phyloP scores from a whole-genome alignment of 2,329 filamentous ascomycete species.

The Penicillium italicum region DNA sequence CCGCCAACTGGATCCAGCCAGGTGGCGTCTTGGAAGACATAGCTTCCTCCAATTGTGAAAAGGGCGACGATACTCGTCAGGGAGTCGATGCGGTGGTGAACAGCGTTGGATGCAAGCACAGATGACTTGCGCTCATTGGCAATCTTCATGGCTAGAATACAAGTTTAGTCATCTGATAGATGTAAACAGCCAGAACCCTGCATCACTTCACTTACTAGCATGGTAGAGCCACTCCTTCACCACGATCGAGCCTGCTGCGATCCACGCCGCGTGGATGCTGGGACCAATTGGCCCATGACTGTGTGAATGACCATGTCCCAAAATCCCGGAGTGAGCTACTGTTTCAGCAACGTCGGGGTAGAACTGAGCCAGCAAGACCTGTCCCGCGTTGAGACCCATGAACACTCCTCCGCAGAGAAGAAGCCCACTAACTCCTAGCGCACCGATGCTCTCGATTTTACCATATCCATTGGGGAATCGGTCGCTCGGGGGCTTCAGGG shows the following conservation, averaged over 20 bases:
- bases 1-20: constrained; percentile 96
- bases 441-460: constrained; percentile 95
- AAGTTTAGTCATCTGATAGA: constrained; percentile 6
- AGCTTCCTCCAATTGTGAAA: constrained; percentile 81
- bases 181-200: neutral
- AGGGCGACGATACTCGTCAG: constrained; percentile 92
- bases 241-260: constrained; percentile 82
- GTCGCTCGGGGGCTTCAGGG: constrained; percentile 75
- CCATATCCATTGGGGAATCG: constrained; percentile 89
- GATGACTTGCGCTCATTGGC: constrained; percentile 91
- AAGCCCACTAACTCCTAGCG: constrained; percentile 87
- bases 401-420: constrained; percentile 83
- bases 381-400: constrained; percentile 77
- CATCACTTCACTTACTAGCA: constrained; percentile 67
- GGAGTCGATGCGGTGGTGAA: constrained; percentile 95
- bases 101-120: constrained; percentile 89
- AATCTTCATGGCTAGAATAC: constrained; percentile 76
- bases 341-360: constrained; percentile 62
- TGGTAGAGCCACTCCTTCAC: constrained; percentile 97
- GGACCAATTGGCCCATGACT: constrained; percentile 60
- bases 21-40: constrained; percentile 75
- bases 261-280: constrained; percentile 90
- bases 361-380: constrained; percentile 68
- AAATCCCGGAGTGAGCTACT: constrained; percentile 35
- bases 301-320: constrained; percentile 59